phyloP scores from a whole-genome alignment of 1,284 basidiomycete genomes.

The Cryptococcus maquisensis region DNA sequence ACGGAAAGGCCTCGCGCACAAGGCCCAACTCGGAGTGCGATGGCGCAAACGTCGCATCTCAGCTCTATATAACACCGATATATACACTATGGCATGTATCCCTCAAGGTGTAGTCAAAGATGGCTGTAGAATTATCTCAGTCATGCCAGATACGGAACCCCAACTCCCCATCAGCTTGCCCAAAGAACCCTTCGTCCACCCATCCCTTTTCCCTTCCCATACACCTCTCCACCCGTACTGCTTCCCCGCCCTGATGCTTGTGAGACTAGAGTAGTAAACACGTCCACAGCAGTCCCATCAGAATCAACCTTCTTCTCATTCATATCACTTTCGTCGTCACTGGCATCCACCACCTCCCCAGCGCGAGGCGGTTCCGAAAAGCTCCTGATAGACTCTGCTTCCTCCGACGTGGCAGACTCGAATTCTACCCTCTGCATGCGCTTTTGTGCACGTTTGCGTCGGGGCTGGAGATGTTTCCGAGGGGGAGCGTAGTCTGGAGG shows the following conservation, averaged over 20 bases:
- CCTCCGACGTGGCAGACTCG: too few species aligned
- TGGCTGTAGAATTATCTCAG: not conserved
- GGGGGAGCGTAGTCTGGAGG: not conserved
- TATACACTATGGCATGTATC: too few species aligned
- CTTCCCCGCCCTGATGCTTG: not conserved
- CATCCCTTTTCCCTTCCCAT: conserved; percentile 2
- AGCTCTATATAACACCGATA: too few species aligned
- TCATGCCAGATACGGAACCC: conserved; percentile 38
- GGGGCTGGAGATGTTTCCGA: not conserved
- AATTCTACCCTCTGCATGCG: not conserved
- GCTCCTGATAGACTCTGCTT: not conserved
- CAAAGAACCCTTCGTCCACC: conserved; percentile 20
- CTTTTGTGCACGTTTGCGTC: too few species aligned
- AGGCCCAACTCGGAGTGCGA: too few species aligned
- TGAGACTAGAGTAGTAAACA: too few species aligned
- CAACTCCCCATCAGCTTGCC: conserved; percentile 16
- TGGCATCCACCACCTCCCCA: conserved; percentile 1
- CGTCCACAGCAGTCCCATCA: too few species aligned
- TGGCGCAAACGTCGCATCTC: too few species aligned
- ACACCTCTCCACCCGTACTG: not conserved
- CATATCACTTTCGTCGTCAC: not conserved
- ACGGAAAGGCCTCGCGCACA: too few species aligned
- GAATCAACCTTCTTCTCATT: not conserved
- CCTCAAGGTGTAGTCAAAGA: too few species aligned
- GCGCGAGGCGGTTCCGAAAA: not conserved